A percentile compares a stretch with the other conserved stretches of the same genome.
phyloP scores from a whole-genome alignment of 1,139 yeast genomes.

The Pichia sp. region DNA sequence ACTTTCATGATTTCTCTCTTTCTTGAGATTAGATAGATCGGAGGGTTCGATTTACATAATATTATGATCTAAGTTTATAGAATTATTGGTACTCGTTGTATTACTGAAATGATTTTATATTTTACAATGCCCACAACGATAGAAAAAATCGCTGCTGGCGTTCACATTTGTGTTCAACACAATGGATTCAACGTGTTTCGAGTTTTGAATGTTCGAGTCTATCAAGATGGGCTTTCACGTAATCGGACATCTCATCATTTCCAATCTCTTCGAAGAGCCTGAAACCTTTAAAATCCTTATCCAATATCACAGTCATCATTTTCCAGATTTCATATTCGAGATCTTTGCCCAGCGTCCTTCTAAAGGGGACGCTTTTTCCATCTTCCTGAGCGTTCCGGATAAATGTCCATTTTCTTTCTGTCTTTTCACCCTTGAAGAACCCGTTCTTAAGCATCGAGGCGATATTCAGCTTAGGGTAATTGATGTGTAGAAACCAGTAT shows the following conservation, averaged over 20 bases:
- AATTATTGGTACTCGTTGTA: background rate
- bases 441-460: slow-evolving; percentile 20
- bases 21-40: no score
- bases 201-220: slow-evolving; percentile 4
- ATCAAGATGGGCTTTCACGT: slow-evolving; percentile 15
- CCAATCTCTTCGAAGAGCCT: slow-evolving; percentile 23
- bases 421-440: slow-evolving; percentile 20
- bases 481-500: slow-evolving; percentile 30
- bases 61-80: background rate
- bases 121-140: background rate
- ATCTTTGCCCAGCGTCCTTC: slow-evolving; percentile 22
- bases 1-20: background rate
- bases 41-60: background rate
- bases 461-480: slow-evolving; percentile 29
- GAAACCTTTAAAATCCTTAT: slow-evolving; percentile 28
- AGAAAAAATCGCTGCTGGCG: background rate
- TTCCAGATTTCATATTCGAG: slow-evolving; percentile 28
- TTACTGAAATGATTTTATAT: background rate
- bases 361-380: slow-evolving; percentile 19
- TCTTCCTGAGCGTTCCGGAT: slow-evolving; percentile 29
- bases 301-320: slow-evolving; percentile 22
- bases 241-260: slow-evolving; percentile 29
- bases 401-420: slow-evolving; percentile 26
- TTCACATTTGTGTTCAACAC: background rate
- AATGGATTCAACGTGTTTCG: background rate